These are phyloP conservation scores for Vitis cinerea DNA, from an alignment of 164 flowering plant species.

Conservation along the genomic window DNA sequence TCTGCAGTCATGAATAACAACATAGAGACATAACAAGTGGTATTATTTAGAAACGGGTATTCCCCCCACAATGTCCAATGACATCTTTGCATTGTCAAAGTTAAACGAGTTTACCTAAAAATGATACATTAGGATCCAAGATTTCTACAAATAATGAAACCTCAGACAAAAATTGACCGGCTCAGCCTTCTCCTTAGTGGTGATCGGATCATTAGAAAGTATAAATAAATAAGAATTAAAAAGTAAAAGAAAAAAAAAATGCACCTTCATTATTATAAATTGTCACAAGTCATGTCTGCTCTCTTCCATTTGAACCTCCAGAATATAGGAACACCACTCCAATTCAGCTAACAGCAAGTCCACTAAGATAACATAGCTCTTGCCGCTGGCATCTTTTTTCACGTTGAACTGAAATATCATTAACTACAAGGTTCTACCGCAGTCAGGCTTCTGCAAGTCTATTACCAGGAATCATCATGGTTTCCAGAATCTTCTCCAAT, in stretches of 20 bases:
- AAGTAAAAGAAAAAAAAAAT: background rate
- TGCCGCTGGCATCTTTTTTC: background rate
- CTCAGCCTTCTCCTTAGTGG: constrained; percentile 11
- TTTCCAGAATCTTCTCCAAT: background rate
- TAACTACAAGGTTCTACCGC: constrained; percentile 6
- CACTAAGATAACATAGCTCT: background rate
- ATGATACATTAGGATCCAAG: constrained; percentile 16
- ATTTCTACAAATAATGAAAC: constrained; percentile 35
- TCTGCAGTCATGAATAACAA: too few species aligned
- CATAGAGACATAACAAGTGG: too few species aligned
- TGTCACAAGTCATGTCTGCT: constrained; percentile 7
- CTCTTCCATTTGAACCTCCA: background rate
- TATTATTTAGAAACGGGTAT: too few species aligned
- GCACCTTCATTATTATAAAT: background rate
- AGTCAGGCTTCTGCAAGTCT: background rate
- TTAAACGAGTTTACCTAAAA: background rate
- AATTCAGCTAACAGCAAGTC: background rate
- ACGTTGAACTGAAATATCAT: background rate
- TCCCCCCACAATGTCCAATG: too few species aligned
- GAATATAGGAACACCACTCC: background rate
- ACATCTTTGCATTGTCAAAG: too few species aligned
- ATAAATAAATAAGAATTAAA: constrained; percentile 9
- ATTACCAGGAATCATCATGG: background rate
- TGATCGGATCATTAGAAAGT: constrained; percentile 22
- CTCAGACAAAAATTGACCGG: constrained; percentile 25